These are phyloP conservation scores for Corynascus novoguineensis DNA, from an alignment of 495 filamentous ascomycete species.

Conservation along the genomic window DNA sequence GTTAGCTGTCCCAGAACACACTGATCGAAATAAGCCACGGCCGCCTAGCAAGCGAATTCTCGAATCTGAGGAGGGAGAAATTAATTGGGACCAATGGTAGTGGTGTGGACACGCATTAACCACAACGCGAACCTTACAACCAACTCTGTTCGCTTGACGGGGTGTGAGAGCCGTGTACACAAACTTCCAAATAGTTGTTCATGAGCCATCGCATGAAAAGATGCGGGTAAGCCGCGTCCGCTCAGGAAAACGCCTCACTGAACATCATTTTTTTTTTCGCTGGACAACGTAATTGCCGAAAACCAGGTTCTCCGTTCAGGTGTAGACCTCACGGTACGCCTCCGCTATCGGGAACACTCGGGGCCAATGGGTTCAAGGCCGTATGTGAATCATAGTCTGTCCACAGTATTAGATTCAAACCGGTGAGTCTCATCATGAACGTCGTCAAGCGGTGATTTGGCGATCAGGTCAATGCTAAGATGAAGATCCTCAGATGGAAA, in stretches of 20 bases:
- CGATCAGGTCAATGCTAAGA: slow-evolving; percentile 10
- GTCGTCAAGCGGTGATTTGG: slow-evolving; percentile 4
- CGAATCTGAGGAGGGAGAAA: too few species aligned
- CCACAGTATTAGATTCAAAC: neutral
- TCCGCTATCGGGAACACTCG: neutral
- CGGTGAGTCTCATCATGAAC: slow-evolving; percentile 16
- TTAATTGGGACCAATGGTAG: too few species aligned
- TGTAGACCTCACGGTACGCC: neutral
- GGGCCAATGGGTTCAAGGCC: neutral
- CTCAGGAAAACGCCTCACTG: neutral
- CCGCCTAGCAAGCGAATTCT: too few species aligned
- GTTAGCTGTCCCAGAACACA: too few species aligned
- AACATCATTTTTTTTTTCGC: neutral
- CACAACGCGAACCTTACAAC: too few species aligned
- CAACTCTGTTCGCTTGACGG: too few species aligned
- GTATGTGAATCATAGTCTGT: neutral
- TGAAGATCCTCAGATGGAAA: neutral
- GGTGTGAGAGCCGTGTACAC: too few species aligned
- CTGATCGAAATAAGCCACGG: too few species aligned
- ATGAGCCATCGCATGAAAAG: too few species aligned
- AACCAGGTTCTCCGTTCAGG: neutral
- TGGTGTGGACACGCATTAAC: too few species aligned
- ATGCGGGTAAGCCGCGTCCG: too few species aligned
- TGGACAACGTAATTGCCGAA: neutral
- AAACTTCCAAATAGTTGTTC: too few species aligned